A percentile compares a stretch with the other conserved stretches of the same genome.
These are phyloP conservation scores for Chamaenerion angustifolium DNA, from an alignment of 345 rosid genomes.

Conservation along the genomic window DNA sequence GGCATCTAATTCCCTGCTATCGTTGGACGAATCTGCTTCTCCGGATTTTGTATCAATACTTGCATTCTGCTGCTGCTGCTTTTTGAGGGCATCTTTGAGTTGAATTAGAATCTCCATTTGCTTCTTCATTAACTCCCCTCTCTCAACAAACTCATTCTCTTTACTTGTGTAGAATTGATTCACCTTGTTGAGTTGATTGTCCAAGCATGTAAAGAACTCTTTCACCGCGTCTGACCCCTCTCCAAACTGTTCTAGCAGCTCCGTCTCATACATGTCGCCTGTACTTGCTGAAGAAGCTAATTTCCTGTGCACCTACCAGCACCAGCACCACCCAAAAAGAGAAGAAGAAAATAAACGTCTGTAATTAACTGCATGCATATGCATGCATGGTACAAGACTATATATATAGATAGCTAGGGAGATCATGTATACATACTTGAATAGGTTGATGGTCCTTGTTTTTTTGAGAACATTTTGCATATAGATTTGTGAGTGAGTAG, in stretches of 20 bases:
- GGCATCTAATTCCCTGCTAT: constrained; percentile 45
- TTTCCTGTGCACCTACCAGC: constrained; percentile 61
- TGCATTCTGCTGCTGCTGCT: constrained; percentile 14
- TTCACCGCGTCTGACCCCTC: constrained; percentile 59
- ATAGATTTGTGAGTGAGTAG: constrained; percentile 25
- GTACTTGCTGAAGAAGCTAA: constrained; percentile 54
- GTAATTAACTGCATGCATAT: neutral
- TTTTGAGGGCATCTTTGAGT: constrained; percentile 49
- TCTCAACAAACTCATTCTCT: constrained; percentile 83
- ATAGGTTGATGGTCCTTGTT: constrained; percentile 45
- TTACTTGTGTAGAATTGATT: constrained; percentile 68
- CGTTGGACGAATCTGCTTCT: constrained; percentile 37
- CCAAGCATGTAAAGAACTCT: constrained; percentile 69
- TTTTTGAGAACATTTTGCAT: constrained; percentile 24
- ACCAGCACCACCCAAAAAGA: too few species aligned
- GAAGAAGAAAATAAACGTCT: too few species aligned
- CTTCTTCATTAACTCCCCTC: constrained; percentile 73
- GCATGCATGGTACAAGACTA: too few species aligned
- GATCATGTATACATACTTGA: constrained; percentile 52
- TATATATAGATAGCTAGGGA: too few species aligned
- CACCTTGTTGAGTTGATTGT: constrained; percentile 85
- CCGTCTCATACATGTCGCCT: constrained; percentile 70
- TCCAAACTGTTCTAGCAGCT: constrained; percentile 57
- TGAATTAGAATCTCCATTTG: constrained; percentile 77
- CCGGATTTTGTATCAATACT: neutral